Base-by-base conservation (phyloP, 139 green algal species). In the Gonium pectorale region DNA sequence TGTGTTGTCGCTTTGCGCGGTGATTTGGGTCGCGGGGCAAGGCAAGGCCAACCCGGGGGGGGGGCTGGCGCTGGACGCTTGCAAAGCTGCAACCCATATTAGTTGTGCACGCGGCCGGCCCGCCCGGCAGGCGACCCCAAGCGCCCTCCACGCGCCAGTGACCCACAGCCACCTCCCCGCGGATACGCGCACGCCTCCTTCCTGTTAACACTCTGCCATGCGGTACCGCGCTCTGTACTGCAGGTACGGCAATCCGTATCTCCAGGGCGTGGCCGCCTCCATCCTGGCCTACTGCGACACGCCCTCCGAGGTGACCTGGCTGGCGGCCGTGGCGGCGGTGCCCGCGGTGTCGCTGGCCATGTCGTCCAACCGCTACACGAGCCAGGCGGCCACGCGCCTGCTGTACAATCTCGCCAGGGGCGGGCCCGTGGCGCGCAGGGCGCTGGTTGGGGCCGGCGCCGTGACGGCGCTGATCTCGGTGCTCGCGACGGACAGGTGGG, bases 251-350 rank as follows among this genome's bases (percentile, higher is more conserved):
- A 84, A 86, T 44, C 52, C 80, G 0, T 85, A 90, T 67, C 66
- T 87, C 15, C 78, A 86, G 72, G 86, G 86, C 21, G 79, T 90
- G 29, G 86, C 86, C 0, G 86, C 86, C 13, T 90, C 86, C 41
- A 73, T 90, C 40, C 72, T 87, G 37, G 86, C 86, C 7, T 90
- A 87, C 73, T 85, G 79, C 71, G 86, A 90, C 72, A 81, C 71
- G 9, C 24, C 79, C 6, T 79, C 60, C 1, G 86, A 90, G 72
- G 86, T 90, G 40, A 51, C 74, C 17, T 90, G 86, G 86, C 79
- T 90, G 31, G 79, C 86, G 15, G 80, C 86, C 0, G 52, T 40
- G 1, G 86, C 86, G 2, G 51, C 62, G 1, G 80, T 83, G 51
- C 86, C 86, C 1, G 69, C 80, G 5, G 71, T 81, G 44, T 33